Conservation (phyloP, 2,329 filamentous ascomycete species). For the Alternaria angustiovoidea region DNA sequence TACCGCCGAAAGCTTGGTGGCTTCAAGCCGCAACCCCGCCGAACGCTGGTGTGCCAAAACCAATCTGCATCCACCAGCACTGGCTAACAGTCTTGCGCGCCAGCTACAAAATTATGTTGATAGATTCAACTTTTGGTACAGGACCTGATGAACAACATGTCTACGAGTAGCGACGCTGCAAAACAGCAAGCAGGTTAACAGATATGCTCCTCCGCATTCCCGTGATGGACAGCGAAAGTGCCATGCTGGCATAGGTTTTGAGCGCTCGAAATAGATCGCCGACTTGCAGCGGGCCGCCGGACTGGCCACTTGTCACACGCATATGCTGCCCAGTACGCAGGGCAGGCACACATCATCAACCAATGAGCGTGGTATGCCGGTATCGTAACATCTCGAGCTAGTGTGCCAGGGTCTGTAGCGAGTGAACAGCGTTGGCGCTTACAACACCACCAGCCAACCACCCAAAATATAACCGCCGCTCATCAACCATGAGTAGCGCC, state of each 20-base stretch:
- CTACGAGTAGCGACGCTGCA: not conserved
- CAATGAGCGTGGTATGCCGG: constrained; percentile 34
- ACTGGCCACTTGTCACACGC: constrained; percentile 41
- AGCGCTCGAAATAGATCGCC: constrained; percentile 46
- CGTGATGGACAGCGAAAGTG: constrained; percentile 16
- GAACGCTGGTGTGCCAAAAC: not conserved
- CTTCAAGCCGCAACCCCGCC: constrained; percentile 14
- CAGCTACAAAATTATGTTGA: not conserved
- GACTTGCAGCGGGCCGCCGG: constrained; percentile 42
- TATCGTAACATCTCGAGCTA: constrained; percentile 23
- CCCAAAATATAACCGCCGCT: constrained; percentile 47
- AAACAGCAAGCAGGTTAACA: constrained; percentile 10
- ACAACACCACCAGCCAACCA: constrained; percentile 45
- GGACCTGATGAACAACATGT: not conserved
- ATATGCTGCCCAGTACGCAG: constrained; percentile 38
- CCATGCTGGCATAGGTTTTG: constrained; percentile 17
- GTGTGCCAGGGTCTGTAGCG: constrained; percentile 39
- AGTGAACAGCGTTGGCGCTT: constrained; percentile 47
- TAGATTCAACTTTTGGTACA: not conserved
- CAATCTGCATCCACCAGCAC: not conserved
- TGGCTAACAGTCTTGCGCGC: not conserved
- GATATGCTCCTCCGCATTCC: constrained; percentile 29
- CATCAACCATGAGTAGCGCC: constrained; percentile 42
- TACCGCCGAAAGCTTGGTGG: constrained; percentile 19
- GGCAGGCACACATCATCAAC: constrained; percentile 36